A percentile compares a stretch with the other conserved stretches of the same genome.
These are phyloP conservation scores for Chloropicon primus DNA, from an alignment of 139 green algal species.

Conservation along the genomic window DNA sequence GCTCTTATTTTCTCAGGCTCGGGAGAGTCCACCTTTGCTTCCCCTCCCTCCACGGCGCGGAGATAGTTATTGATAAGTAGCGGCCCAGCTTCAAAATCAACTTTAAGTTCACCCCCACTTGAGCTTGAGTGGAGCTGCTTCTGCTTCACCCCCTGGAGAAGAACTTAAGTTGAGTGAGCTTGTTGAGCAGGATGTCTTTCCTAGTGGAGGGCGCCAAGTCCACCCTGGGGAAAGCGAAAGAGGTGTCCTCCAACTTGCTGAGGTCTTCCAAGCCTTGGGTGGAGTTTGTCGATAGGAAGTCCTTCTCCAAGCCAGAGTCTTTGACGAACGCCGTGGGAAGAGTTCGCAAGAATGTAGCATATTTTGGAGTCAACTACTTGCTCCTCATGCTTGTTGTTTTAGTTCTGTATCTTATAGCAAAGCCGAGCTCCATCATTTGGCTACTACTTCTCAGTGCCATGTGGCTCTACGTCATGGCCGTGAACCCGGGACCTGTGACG, in stretches of 20 bases:
- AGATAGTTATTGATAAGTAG: too few species aligned
- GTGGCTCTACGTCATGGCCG: conserved; percentile 3
- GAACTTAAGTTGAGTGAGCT: too few species aligned
- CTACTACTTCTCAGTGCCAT: background rate
- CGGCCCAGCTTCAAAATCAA: too few species aligned
- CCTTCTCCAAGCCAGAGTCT: conserved; percentile 1
- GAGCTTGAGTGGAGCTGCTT: too few species aligned
- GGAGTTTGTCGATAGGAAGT: background rate
- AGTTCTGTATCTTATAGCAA: background rate
- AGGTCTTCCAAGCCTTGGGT: background rate
- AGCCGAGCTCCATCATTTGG: conserved; percentile 1
- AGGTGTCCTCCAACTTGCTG: background rate
- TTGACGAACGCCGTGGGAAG: background rate
- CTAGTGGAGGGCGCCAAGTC: background rate
- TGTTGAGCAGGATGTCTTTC: background rate
- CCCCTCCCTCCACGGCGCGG: too few species aligned
- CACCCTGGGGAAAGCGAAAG: background rate
- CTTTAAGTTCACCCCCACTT: too few species aligned
- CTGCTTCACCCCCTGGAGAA: too few species aligned
- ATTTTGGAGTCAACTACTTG: conserved; percentile 7
- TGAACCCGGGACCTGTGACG: background rate
- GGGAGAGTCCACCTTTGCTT: too few species aligned
- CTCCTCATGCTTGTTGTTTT: background rate
- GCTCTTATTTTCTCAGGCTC: too few species aligned
- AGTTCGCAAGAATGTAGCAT: conserved; percentile 4